Evolutionary conservation across 2,329 filamentous ascomycete species (phyloP).

Genomic region (Camillea tinctor): DNA sequence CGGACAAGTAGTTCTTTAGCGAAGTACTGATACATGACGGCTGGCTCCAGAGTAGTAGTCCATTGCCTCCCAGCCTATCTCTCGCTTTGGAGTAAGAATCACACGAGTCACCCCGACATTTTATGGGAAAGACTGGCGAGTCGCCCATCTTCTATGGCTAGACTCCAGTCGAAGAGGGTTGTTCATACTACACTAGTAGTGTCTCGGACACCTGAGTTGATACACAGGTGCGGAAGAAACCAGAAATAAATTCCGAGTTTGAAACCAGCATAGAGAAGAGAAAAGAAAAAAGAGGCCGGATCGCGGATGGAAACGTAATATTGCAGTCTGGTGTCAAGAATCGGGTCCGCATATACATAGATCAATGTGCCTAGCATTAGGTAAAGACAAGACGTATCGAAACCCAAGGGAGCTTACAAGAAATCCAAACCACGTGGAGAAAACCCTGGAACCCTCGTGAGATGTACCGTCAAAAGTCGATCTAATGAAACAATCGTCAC

Average conservation of each 20-base stretch:
- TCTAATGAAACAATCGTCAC: background rate
- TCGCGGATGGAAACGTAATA: background rate
- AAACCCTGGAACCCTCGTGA: background rate
- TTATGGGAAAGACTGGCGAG: constrained; percentile 5
- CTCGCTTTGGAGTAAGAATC: background rate
- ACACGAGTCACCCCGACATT: background rate
- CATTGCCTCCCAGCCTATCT: background rate
- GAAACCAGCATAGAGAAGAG: background rate
- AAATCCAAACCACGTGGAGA: background rate
- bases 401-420: background rate
- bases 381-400: background rate
- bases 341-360: background rate
- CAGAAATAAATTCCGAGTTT: background rate
- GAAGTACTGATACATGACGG: constrained; percentile 9
- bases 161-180: background rate
- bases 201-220: background rate
- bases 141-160: constrained; percentile 1
- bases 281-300: background rate
- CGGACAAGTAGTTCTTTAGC: constrained; percentile 7
- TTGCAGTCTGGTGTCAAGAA: background rate
- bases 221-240: background rate
- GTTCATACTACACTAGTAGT: background rate
- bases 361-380: too few relatives aligned
- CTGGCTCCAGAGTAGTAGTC: background rate
- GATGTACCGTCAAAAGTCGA: background rate